phyloP scores from a whole-genome alignment of 164 flowering plant genomes.

The Nymphaea colorata region DNA sequence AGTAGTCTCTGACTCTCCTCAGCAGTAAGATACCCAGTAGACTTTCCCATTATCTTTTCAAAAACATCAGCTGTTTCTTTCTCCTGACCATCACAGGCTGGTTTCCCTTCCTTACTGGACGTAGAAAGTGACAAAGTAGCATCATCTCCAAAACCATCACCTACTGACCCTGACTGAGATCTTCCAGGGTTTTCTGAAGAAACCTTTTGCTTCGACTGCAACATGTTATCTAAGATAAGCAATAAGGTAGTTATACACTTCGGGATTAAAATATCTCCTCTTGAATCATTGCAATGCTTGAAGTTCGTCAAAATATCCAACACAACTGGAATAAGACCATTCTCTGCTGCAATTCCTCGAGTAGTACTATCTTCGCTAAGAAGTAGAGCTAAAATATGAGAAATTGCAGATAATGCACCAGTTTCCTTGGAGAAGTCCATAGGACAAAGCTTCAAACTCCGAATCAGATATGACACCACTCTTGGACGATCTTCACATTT shows the following conservation, averaged over 20 bases:
- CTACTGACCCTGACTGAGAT: slow-evolving; percentile 18
- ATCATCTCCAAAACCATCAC: slow-evolving; percentile 37
- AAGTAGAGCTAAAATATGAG: slow-evolving; percentile 68
- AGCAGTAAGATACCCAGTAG: slow-evolving; percentile 63
- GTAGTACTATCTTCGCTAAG: slow-evolving; percentile 64
- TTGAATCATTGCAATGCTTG: slow-evolving; percentile 27
- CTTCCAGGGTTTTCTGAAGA: slow-evolving; percentile 30
- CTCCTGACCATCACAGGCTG: slow-evolving; percentile 23
- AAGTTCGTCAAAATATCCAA: slow-evolving; percentile 51
- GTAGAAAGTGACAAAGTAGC: slow-evolving; percentile 19
- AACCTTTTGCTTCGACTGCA: slow-evolving; percentile 53
- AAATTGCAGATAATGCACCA: slow-evolving; percentile 40
- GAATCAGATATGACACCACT: slow-evolving; percentile 57
- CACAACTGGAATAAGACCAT: slow-evolving; percentile 48
- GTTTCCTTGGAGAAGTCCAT: slow-evolving; percentile 47
- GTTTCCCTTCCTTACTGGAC: slow-evolving; percentile 18
- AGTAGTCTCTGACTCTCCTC: slow-evolving; percentile 62
- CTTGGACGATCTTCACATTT: slow-evolving; percentile 81
- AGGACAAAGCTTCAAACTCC: slow-evolving; percentile 62
- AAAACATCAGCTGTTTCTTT: slow-evolving; percentile 28
- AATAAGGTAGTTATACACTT: slow-evolving; percentile 74
- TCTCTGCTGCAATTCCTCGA: slow-evolving; percentile 60
- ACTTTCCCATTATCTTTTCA: slow-evolving; percentile 63
- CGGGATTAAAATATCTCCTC: slow-evolving; percentile 36
- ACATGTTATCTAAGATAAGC: slow-evolving; percentile 69